These are phyloP conservation scores for Kodamaea fungicola DNA, from an alignment of 1,139 yeast genomes.

Conservation along the genomic window DNA sequence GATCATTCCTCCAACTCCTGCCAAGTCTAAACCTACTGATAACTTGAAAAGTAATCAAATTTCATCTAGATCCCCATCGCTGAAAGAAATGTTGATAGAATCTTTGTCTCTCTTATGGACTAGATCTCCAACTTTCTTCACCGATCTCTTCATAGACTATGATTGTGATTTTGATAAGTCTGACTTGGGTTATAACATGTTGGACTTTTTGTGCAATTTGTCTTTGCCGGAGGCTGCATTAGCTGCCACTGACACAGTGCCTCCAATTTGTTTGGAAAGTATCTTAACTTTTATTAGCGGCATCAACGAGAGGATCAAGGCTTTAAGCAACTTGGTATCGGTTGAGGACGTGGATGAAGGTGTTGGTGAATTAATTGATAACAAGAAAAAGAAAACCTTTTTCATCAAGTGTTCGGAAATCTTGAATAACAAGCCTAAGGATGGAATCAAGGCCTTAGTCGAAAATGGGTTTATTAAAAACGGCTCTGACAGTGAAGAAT, in stretches of 20 bases:
- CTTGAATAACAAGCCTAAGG: constrained; percentile 75
- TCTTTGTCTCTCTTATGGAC: constrained; percentile 82
- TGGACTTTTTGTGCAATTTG: constrained; percentile 70
- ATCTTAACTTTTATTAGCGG: constrained; percentile 66
- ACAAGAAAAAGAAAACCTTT: constrained; percentile 62
- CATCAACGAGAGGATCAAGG: constrained; percentile 56
- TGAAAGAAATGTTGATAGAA: constrained; percentile 80
- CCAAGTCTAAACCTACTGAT: constrained; percentile 3
- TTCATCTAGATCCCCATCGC: constrained; percentile 28
- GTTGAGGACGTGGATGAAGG: constrained; percentile 13
- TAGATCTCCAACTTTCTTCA: constrained; percentile 75
- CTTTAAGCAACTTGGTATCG: constrained; percentile 8
- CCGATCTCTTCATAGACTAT: constrained; percentile 72
- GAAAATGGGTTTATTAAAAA: constrained; percentile 64
- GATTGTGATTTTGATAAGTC: constrained; percentile 90
- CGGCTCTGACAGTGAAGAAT: constrained; percentile 48
- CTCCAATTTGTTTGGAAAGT: constrained; percentile 92
- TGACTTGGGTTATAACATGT: constrained; percentile 68
- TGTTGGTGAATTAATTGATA: constrained; percentile 31
- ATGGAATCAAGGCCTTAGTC: constrained; percentile 63
- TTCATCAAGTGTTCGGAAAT: constrained; percentile 71
- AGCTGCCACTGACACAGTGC: constrained; percentile 79
- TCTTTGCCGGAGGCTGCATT: constrained; percentile 79
- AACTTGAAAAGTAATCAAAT: constrained; percentile 20
- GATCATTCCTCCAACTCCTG: constrained; percentile 37